Conservation (phyloP, 78 protist genomes). For the Pigoraptor vietnamica region DNA sequence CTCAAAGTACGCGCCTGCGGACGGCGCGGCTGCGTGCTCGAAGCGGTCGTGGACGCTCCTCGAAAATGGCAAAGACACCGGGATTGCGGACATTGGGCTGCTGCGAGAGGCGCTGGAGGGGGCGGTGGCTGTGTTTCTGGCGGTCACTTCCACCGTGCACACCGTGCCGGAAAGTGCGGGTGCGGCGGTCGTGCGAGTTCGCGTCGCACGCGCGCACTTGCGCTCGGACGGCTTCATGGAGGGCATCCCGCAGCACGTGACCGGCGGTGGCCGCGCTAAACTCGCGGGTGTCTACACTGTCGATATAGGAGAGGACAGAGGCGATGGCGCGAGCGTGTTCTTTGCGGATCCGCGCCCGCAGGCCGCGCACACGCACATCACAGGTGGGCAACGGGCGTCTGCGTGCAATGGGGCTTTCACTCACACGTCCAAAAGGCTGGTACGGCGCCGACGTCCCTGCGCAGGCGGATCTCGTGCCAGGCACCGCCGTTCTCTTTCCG, state of each 20-base stretch:
- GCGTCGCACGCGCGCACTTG: not conserved
- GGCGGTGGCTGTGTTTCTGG: too few relatives aligned
- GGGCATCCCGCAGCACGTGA: not conserved
- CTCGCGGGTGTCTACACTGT: not conserved
- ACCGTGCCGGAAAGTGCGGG: too few relatives aligned
- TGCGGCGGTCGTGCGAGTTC: not conserved
- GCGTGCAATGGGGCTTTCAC: too few relatives aligned
- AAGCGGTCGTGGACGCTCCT: too few relatives aligned
- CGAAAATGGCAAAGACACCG: too few relatives aligned
- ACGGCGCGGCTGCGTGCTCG: too few relatives aligned
- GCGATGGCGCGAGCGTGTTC: not conserved
- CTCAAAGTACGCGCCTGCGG: too few relatives aligned
- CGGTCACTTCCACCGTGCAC: too few relatives aligned
- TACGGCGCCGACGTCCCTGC: not conserved
- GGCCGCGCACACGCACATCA: not conserved
- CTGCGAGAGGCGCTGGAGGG: too few relatives aligned
- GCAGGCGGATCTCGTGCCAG: not conserved
- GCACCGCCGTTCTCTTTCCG: not conserved
- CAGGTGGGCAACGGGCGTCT: not conserved
- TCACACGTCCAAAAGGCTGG: not conserved
- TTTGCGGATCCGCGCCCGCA: not conserved
- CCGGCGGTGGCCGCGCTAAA: not conserved
- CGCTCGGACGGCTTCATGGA: not conserved
- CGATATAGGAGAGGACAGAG: not conserved
- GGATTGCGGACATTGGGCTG: too few relatives aligned